A percentile compares a stretch with the other conserved stretches of the same genome.
Conservation (phyloP, 176 grass and related monocot species). For the Areca catechu region DNA sequence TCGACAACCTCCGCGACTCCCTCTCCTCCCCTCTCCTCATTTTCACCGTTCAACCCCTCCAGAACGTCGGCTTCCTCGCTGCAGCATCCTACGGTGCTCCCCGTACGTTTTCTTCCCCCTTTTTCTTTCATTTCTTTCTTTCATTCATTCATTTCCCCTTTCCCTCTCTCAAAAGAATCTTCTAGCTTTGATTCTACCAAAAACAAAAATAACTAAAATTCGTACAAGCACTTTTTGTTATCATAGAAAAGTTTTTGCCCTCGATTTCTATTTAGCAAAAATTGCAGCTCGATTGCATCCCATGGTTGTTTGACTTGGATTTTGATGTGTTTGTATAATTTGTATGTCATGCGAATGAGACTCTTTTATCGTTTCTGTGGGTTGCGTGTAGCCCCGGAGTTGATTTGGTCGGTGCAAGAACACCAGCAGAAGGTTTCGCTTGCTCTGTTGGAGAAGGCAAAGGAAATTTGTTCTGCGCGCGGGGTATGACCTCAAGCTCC, state of each 20-base stretch:
- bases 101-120: constrained; percentile 1
- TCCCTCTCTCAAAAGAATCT: too few relatives aligned
- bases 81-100: constrained; percentile 25
- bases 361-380: too few relatives aligned
- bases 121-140: neutral
- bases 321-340: neutral
- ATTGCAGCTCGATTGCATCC: too few relatives aligned
- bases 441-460: constrained; percentile 40
- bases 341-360: too few relatives aligned
- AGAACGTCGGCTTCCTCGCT: constrained; percentile 24
- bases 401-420: constrained; percentile 43
- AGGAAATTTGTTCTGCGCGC: constrained; percentile 33
- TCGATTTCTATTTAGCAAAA: too few relatives aligned
- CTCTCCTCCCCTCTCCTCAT: constrained; percentile 29
- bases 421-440: constrained; percentile 42
- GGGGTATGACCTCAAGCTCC: constrained; percentile 28
- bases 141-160: too few relatives aligned
- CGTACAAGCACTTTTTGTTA: too few relatives aligned
- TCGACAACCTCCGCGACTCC: constrained; percentile 22
- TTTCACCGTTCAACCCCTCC: constrained; percentile 33
- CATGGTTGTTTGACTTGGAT: neutral
- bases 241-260: too few relatives aligned
- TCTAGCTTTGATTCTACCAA: too few relatives aligned
- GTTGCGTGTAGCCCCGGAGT: constrained; percentile 28
- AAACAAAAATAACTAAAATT: too few relatives aligned